Conservation (phyloP, 495 filamentous ascomycete species). For the Terfezia claveryi region DNA sequence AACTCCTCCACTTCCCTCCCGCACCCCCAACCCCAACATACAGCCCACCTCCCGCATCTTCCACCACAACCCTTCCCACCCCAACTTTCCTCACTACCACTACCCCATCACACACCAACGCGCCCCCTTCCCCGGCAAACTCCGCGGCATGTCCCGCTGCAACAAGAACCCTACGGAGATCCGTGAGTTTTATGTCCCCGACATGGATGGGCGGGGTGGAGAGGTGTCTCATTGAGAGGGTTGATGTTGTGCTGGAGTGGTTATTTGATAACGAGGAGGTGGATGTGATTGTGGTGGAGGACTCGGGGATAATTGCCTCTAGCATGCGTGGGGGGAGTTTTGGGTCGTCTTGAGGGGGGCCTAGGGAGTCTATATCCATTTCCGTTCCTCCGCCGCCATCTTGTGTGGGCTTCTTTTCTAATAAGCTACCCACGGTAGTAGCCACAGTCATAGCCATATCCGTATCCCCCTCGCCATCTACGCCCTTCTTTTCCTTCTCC, state of each 20-base stretch:
- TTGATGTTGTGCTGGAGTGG: background rate
- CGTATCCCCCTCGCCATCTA: constrained; percentile 1
- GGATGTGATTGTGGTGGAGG: constrained; percentile 47
- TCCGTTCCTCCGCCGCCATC: background rate
- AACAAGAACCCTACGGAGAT: constrained; percentile 66
- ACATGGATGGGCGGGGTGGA: constrained; percentile 51
- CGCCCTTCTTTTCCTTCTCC: constrained; percentile 3
- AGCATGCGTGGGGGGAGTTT: background rate
- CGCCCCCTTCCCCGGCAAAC: constrained; percentile 78
- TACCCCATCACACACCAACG: constrained; percentile 56
- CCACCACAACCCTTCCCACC: constrained; percentile 48
- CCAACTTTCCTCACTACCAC: constrained; percentile 68
- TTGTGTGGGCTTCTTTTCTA: background rate
- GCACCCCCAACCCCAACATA: constrained; percentile 17
- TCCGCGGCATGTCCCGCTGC: constrained; percentile 66
- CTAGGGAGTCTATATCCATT: background rate
- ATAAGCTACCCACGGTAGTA: constrained; percentile 3
- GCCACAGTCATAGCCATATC: background rate
- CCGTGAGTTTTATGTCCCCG: constrained; percentile 74
- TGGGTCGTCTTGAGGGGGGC: background rate
- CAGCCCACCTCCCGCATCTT: constrained; percentile 58
- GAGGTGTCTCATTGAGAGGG: background rate
- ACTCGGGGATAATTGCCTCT: background rate
- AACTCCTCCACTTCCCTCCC: constrained; percentile 34
- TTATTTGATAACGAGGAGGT: constrained; percentile 58